Conservation (phyloP, 2,329 filamentous ascomycete genomes). For the Aspergillus jensenii region DNA sequence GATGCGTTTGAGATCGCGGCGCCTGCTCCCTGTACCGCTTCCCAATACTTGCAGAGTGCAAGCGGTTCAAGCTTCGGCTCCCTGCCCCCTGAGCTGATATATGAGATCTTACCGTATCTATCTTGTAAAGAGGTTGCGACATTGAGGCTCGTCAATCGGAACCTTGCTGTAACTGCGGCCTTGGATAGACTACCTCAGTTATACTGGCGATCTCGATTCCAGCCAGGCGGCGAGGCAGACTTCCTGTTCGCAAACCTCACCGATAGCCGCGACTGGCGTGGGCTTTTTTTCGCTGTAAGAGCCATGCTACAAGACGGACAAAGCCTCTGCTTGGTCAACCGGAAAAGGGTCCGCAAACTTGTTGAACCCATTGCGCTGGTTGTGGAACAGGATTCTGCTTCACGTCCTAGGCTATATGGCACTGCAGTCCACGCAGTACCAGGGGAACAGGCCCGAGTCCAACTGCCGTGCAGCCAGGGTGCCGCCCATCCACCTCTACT, state of each 20-base stretch:
- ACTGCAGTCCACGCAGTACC: neutral
- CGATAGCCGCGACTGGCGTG: conserved; percentile 10
- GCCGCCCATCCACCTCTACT: neutral
- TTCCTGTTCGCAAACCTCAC: conserved; percentile 13
- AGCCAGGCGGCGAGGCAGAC: conserved; percentile 9
- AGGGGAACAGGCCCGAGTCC: neutral
- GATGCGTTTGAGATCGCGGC: neutral
- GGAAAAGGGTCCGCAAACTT: conserved; percentile 10
- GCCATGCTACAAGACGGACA: neutral
- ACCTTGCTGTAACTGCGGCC: neutral
- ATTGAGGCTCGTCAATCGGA: neutral
- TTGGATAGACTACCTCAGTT: conserved; percentile 6
- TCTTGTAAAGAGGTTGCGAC: neutral
- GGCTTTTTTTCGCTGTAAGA: conserved; percentile 9
- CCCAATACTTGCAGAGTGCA: neutral
- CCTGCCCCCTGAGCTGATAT: conserved; percentile 4
- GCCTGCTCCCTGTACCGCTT: neutral
- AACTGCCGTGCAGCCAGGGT: neutral
- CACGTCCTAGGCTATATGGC: neutral
- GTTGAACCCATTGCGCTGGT: conserved; percentile 15
- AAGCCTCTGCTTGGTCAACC: conserved; percentile 3
- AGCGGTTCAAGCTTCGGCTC: neutral
- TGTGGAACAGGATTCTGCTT: conserved; percentile 4
- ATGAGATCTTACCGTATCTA: conserved; percentile 9
- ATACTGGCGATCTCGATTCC: conserved; percentile 16